These are phyloP conservation scores for Hansenula sp. DNA, from an alignment of 1,139 yeast species.

Conservation along the genomic window DNA sequence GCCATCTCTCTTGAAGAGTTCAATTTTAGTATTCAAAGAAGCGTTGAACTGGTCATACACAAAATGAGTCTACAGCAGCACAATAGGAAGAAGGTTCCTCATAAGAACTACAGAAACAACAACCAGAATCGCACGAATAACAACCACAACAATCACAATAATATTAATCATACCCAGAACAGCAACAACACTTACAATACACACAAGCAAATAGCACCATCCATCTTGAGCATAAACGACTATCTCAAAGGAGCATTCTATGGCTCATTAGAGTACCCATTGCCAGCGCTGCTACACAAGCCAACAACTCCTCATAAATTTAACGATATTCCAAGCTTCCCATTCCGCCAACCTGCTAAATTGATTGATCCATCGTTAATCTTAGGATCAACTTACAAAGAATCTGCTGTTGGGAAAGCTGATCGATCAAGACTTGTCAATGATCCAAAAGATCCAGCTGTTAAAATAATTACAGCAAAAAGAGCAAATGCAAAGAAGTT, in stretches of 20 bases:
- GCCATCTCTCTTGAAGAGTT: too few relatives aligned
- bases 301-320: slow-evolving; percentile 1
- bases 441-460: slow-evolving; percentile 12
- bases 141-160: slow-evolving; percentile 1
- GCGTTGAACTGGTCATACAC: too few relatives aligned
- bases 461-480: slow-evolving; percentile 8
- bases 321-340: slow-evolving; percentile 14
- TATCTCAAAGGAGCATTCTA: slow-evolving; percentile 10
- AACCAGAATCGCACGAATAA: not conserved
- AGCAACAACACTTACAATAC: slow-evolving; percentile 2
- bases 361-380: slow-evolving; percentile 1
- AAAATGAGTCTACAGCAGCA: not conserved
- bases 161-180: not conserved
- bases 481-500: slow-evolving; percentile 8
- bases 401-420: slow-evolving; percentile 3
- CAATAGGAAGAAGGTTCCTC: slow-evolving; percentile 1
- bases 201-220: not conserved
- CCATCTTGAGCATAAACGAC: slow-evolving; percentile 9
- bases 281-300: slow-evolving; percentile 5
- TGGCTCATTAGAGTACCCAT: slow-evolving; percentile 15
- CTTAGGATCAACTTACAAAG: slow-evolving; percentile 10
- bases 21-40: too few relatives aligned
- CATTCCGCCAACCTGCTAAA: slow-evolving; percentile 11
- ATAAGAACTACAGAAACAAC: not conserved
- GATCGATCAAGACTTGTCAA: not conserved